Percentiles rank a stretch among this genome's conserved stretches.
Evolutionary conservation across 2,329 filamentous ascomycete species (phyloP).

Genomic region (Blastomyces silverae): DNA sequence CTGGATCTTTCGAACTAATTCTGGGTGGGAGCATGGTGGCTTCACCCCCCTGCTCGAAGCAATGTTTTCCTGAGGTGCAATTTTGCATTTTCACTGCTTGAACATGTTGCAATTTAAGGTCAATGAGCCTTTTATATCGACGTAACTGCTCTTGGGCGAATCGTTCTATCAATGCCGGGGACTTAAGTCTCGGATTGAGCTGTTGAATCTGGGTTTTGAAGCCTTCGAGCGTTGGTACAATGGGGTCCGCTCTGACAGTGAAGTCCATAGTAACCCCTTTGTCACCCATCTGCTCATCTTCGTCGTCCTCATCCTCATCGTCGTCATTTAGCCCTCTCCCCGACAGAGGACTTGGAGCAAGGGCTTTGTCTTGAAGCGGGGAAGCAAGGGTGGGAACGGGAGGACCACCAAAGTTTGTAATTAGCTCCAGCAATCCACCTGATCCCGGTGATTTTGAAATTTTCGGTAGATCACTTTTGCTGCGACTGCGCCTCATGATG

Average conservation of each 20-base stretch:
- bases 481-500: conserved; percentile 46
- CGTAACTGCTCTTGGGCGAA: conserved; percentile 74
- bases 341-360: conserved; percentile 17
- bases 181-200: conserved; percentile 62
- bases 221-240: conserved; percentile 65
- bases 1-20: conserved; percentile 48
- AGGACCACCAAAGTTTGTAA: conserved; percentile 53
- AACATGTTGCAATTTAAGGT: conserved; percentile 63
- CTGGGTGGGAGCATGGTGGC: conserved; percentile 56
- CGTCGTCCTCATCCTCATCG: conserved; percentile 45
- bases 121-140: conserved; percentile 71
- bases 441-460: conserved; percentile 30
- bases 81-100: conserved; percentile 49
- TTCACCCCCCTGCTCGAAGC: conserved; percentile 60
- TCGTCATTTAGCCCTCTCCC: conserved; percentile 33
- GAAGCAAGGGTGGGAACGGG: conserved; percentile 52
- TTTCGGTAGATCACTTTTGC: conserved; percentile 51
- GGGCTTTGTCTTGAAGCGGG: conserved; percentile 35
- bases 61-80: conserved; percentile 58
- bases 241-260: conserved; percentile 56
- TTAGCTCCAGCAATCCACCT: conserved; percentile 47
- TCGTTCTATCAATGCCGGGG: conserved; percentile 64
- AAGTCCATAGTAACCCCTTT: conserved; percentile 57
- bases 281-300: conserved; percentile 52
- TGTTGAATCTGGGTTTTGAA: conserved; percentile 68